phyloP scores from a whole-genome alignment of 371 early-diverging fungal species.

The Mortierella sp. region DNA sequence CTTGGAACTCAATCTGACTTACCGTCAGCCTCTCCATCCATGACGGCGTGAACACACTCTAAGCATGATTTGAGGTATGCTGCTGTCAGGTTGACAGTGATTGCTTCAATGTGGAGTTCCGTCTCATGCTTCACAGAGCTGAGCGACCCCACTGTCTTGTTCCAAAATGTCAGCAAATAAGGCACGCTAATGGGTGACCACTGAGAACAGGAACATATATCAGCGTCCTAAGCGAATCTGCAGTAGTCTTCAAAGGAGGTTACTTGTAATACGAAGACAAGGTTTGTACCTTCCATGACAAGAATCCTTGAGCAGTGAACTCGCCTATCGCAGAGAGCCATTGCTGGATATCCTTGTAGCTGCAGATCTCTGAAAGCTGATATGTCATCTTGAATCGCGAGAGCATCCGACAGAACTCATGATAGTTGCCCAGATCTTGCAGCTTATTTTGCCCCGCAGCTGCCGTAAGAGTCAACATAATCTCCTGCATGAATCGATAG shows the following conservation, averaged over 20 bases:
- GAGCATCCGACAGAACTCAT: conserved; percentile 89
- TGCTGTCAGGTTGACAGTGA: conserved; percentile 60
- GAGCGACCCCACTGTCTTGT: conserved; percentile 78
- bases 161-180: conserved; percentile 91
- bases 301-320: conserved; percentile 84
- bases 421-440: conserved; percentile 83
- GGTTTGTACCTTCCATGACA: conserved; percentile 76
- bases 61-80: conserved; percentile 71
- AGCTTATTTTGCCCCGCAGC: conserved; percentile 68
- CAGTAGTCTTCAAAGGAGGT: neutral
- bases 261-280: neutral
- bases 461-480: conserved; percentile 73
- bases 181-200: conserved; percentile 85
- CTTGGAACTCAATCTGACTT: neutral
- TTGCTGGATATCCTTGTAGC: conserved; percentile 75
- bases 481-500: conserved; percentile 79
- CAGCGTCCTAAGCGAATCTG: neutral
- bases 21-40: conserved; percentile 79
- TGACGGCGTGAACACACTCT: conserved; percentile 68
- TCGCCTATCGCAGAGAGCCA: conserved; percentile 83
- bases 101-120: conserved; percentile 47
- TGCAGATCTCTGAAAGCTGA: conserved; percentile 83
- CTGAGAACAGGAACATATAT: conserved; percentile 43
- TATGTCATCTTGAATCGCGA: conserved; percentile 87
- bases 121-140: conserved; percentile 65